phyloP scores from a whole-genome alignment of 2,329 filamentous ascomycete species.

The Talaromyces verruculosus region DNA sequence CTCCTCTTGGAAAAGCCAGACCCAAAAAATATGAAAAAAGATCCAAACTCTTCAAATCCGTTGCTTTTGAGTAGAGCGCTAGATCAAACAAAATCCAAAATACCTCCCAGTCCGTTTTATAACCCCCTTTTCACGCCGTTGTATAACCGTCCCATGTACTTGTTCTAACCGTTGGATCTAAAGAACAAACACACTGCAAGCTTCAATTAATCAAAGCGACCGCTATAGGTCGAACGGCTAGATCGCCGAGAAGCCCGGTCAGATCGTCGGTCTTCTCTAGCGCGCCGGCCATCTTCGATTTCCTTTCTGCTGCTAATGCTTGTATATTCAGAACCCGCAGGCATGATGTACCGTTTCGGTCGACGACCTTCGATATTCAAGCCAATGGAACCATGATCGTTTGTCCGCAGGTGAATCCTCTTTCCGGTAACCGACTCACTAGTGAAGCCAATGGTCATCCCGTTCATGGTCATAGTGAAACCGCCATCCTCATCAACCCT shows the following conservation, averaged over 20 bases:
- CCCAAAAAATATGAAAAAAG: conserved; percentile 21
- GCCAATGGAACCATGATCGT: conserved; percentile 39
- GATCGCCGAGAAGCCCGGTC: conserved; percentile 41
- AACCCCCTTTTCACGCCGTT: not conserved
- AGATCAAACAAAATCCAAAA: conserved; percentile 17
- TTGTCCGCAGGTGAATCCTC: conserved; percentile 41
- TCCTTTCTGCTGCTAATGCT: conserved; percentile 34
- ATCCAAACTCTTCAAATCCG: conserved; percentile 20
- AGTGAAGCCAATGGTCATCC: conserved; percentile 41
- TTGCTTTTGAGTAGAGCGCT: conserved; percentile 11
- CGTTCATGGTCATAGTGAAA: conserved; percentile 43
- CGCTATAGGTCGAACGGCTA: conserved; percentile 40
- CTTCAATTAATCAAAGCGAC: conserved; percentile 26
- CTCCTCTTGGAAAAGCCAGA: conserved; percentile 23
- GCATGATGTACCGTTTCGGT: conserved; percentile 39
- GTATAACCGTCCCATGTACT: not conserved
- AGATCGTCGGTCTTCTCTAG: conserved; percentile 37
- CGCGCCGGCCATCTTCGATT: conserved; percentile 35
- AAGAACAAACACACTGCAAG: not conserved
- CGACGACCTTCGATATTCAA: conserved; percentile 41
- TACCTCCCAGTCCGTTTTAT: conserved; percentile 11
- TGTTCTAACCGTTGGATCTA: not conserved
- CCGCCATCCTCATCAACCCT: conserved; percentile 40
- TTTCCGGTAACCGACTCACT: conserved; percentile 40
- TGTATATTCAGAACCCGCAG: conserved; percentile 37